Conservation (phyloP, 1,284 basidiomycete genomes). For the Pascua guehoae region DNA sequence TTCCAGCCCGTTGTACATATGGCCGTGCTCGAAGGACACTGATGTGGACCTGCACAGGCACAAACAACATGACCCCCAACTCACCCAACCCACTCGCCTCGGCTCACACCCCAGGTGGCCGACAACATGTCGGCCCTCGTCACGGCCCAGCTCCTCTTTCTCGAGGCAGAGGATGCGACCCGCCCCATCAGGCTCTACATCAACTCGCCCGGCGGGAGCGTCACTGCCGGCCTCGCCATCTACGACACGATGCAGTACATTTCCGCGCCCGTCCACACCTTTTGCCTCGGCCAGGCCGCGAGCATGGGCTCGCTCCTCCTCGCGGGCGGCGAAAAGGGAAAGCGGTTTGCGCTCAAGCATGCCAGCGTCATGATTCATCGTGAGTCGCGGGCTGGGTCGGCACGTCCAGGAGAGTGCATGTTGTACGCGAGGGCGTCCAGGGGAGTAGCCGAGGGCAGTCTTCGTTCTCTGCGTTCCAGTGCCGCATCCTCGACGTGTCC, state of each 20-base stretch:
- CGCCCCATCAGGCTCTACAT: slow-evolving; percentile 92
- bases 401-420: no score
- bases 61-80: background rate
- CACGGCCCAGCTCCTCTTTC: slow-evolving; percentile 84
- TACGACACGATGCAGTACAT: slow-evolving; percentile 90
- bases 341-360: slow-evolving; percentile 82
- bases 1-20: no score
- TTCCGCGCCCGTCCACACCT: slow-evolving; percentile 87
- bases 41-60: background rate
- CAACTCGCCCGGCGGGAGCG: slow-evolving; percentile 89
- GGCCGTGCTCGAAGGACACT: no score
- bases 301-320: slow-evolving; percentile 89
- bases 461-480: no score
- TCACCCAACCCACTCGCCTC: background rate
- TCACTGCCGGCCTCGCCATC: slow-evolving; percentile 87
- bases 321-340: slow-evolving; percentile 78
- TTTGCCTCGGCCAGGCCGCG: slow-evolving; percentile 86
- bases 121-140: slow-evolving; percentile 77
- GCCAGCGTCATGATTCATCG: slow-evolving; percentile 96
- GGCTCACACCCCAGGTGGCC: slow-evolving; percentile 60
- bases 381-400: slow-evolving; percentile 59
- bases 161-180: slow-evolving; percentile 86
- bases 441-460: no score
- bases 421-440: no score
- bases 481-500: no score